Evolutionary conservation across 2,329 filamentous ascomycete species (phyloP).

Genomic region (Trichoderma koningiopsis): DNA sequence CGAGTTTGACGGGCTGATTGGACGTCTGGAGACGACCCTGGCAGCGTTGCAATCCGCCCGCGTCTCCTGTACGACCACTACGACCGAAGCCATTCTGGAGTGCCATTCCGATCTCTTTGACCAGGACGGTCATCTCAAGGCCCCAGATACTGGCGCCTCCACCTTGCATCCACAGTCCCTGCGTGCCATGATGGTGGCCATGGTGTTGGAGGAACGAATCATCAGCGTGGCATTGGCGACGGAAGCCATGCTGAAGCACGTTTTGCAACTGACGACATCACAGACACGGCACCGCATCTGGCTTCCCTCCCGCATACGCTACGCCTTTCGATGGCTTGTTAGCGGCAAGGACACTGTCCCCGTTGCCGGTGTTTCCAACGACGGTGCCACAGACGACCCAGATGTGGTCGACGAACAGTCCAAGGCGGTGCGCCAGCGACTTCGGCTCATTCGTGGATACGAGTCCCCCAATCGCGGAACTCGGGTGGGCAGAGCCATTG

Average conservation of each 20-base stretch:
- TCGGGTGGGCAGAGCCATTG: slow-evolving; percentile 31
- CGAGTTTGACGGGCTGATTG: slow-evolving; percentile 31
- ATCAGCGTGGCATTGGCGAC: slow-evolving; percentile 32
- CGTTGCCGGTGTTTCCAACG: slow-evolving; percentile 28
- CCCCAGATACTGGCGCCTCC: slow-evolving; percentile 26
- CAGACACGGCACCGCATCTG: slow-evolving; percentile 44
- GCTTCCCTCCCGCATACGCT: slow-evolving; percentile 45
- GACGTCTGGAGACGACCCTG: slow-evolving; percentile 30
- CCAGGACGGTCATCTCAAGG: slow-evolving; percentile 41
- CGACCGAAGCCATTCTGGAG: slow-evolving; percentile 45
- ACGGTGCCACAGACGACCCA: slow-evolving; percentile 30
- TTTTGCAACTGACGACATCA: slow-evolving; percentile 41
- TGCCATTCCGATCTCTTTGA: slow-evolving; percentile 47
- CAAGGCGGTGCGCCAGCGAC: slow-evolving; percentile 40
- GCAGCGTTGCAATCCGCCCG: slow-evolving; percentile 35
- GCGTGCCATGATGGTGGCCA: slow-evolving; percentile 46
- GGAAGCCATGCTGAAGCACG: slow-evolving; percentile 41
- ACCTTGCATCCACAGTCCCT: slow-evolving; percentile 35
- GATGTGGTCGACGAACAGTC: slow-evolving; percentile 37
- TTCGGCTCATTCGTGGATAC: slow-evolving; percentile 41
- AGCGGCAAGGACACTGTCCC: slow-evolving; percentile 30
- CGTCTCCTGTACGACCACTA: slow-evolving; percentile 35
- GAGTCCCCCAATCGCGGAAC: slow-evolving; percentile 26
- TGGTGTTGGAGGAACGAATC: slow-evolving; percentile 52
- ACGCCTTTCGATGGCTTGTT: slow-evolving; percentile 44